Percentiles rank a stretch among this genome's conserved stretches.
Evolutionary conservation across 139 green algal genomes (phyloP).

Genomic region (Deuterostichococcus epilithicus): DNA sequence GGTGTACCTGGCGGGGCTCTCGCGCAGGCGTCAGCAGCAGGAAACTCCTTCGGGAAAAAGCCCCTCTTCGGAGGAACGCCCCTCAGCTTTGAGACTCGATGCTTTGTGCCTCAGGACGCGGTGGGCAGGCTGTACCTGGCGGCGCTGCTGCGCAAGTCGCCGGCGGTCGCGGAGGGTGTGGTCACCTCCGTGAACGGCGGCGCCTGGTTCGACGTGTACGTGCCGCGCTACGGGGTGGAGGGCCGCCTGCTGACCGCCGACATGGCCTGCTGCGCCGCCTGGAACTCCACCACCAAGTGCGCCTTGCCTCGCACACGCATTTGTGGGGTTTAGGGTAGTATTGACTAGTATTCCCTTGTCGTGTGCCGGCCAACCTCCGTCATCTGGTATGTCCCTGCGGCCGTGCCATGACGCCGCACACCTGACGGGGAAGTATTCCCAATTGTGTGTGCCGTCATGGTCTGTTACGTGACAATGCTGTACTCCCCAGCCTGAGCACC

Average conservation of each 20-base stretch:
- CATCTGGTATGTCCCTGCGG: no score
- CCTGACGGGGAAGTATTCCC: no score
- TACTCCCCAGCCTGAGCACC: no score
- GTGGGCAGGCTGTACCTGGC: conserved; percentile 71
- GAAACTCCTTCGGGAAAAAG: no score
- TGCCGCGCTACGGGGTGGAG: conserved; percentile 70
- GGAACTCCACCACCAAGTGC: neutral
- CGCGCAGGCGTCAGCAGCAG: neutral
- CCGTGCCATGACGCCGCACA: no score
- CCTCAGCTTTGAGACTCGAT: neutral
- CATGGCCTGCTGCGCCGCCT: conserved; percentile 12
- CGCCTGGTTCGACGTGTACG: conserved; percentile 72
- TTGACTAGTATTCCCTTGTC: no score
- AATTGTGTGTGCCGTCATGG: no score
- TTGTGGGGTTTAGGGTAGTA: neutral
- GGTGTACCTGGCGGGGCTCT: neutral
- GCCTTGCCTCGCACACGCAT: neutral
- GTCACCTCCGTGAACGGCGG: conserved; percentile 60
- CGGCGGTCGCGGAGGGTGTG: conserved; percentile 46
- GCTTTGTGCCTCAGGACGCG: conserved; percentile 55
- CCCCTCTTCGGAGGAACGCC: neutral
- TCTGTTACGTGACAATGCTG: no score
- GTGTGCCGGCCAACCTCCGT: no score
- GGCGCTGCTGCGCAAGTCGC: conserved; percentile 56
- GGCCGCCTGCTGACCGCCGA: conserved; percentile 38